Conservation (phyloP, 257 asterid species). For the Solanum medicagineum region DNA sequence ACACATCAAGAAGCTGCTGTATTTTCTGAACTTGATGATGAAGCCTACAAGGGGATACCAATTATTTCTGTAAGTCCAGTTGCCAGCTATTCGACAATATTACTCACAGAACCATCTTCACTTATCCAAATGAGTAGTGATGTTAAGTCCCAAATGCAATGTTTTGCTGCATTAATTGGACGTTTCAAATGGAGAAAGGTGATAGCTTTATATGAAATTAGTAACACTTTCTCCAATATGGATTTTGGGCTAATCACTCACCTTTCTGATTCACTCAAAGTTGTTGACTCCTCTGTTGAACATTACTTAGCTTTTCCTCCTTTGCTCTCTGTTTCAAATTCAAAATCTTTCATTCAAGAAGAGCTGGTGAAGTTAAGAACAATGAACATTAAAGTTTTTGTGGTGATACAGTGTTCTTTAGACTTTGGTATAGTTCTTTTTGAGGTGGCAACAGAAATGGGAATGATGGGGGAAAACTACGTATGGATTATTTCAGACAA, state of each 20-base stretch:
- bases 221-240: constrained; percentile 10
- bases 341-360: constrained; percentile 1
- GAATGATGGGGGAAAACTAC: constrained; percentile 44
- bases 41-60: constrained; percentile 6
- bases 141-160: constrained; percentile 16
- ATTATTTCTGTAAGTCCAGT: constrained; percentile 21
- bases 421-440: constrained; percentile 36
- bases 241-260: constrained; percentile 14
- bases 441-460: constrained; percentile 27
- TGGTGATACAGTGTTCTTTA: constrained; percentile 24
- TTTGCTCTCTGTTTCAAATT: constrained; percentile 6
- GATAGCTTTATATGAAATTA: constrained; percentile 23
- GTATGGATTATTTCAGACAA: constrained; percentile 52
- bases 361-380: constrained; percentile 17
- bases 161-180: constrained; percentile 34
- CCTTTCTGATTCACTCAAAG: constrained; percentile 29
- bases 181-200: constrained; percentile 47
- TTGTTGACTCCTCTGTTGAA: constrained; percentile 20
- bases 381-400: constrained; percentile 18
- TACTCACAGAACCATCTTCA: not conserved
- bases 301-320: constrained; percentile 21
- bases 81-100: constrained; percentile 9
- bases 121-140: constrained; percentile 19
- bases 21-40: constrained; percentile 14
- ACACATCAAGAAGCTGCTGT: constrained; percentile 35